Evolutionary conservation across 345 rosid species (phyloP).

Genomic region (Melaleuca alternifolia): DNA sequence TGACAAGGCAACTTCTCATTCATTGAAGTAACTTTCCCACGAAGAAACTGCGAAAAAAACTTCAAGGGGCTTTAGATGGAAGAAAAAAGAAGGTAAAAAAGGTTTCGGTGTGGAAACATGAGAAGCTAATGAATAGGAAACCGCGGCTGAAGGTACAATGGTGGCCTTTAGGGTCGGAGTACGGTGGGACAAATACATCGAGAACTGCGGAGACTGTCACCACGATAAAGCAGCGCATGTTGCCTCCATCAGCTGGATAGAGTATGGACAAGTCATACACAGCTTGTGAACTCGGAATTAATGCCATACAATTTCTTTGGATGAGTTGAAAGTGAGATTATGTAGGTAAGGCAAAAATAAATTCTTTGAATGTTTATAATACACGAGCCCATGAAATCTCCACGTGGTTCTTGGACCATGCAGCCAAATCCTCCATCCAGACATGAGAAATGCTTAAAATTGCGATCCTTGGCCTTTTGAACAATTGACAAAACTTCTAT

Average conservation of each 20-base stretch:
- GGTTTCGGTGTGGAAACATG: conserved; percentile 22
- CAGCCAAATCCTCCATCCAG: background rate
- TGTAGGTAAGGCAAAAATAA: background rate
- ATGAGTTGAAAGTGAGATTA: background rate
- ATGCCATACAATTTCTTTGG: background rate
- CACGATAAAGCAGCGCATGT: conserved; percentile 83
- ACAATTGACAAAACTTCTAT: background rate
- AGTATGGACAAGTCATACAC: conserved; percentile 68
- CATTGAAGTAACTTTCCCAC: background rate
- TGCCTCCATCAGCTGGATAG: conserved; percentile 87
- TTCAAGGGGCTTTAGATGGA: background rate
- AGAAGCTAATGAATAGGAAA: conserved; percentile 28
- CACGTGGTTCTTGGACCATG: background rate
- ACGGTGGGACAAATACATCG: conserved; percentile 86
- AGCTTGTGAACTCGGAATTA: conserved; percentile 44
- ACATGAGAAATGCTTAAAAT: background rate
- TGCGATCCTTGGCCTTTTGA: no score
- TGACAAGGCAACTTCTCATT: background rate
- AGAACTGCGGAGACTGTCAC: conserved; percentile 78
- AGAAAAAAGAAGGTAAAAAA: background rate
- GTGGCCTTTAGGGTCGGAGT: conserved; percentile 60
- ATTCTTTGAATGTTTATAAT: background rate
- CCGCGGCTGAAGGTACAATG: conserved; percentile 64
- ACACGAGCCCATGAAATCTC: background rate
- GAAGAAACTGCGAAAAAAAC: background rate